These are phyloP conservation scores for Trichoderma orchidacearum DNA, from an alignment of 495 filamentous ascomycete species.

Conservation along the genomic window DNA sequence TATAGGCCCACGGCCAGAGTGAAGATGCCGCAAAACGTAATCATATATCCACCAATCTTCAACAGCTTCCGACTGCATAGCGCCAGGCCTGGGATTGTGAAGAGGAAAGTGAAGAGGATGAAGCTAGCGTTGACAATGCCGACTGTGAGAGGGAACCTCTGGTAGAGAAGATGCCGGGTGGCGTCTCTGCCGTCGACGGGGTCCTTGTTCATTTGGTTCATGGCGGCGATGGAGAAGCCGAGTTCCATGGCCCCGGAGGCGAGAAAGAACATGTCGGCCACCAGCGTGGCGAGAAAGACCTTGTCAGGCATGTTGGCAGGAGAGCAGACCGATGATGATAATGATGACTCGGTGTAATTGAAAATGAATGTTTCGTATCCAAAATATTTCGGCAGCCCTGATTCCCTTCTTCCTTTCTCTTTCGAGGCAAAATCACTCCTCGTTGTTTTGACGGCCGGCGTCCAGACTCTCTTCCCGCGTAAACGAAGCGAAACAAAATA, in stretches of 20 bases:
- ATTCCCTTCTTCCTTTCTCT: slow-evolving; percentile 6
- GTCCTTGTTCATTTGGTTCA: slow-evolving; percentile 32
- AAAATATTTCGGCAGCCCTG: not conserved
- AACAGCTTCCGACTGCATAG: slow-evolving; percentile 40
- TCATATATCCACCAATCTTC: slow-evolving; percentile 44
- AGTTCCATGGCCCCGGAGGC: slow-evolving; percentile 49
- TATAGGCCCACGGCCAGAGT: slow-evolving; percentile 50
- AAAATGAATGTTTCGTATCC: too few relatives aligned
- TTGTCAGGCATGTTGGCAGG: slow-evolving; percentile 39
- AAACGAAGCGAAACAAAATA: not conserved
- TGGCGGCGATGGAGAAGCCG: slow-evolving; percentile 44
- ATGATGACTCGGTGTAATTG: too few relatives aligned
- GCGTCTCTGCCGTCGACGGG: slow-evolving; percentile 38
- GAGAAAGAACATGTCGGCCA: slow-evolving; percentile 46
- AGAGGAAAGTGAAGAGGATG: slow-evolving; percentile 39
- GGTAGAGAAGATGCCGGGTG: slow-evolving; percentile 48
- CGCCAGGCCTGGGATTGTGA: slow-evolving; percentile 47
- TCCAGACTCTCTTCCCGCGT: slow-evolving; percentile 10
- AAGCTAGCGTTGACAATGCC: slow-evolving; percentile 54
- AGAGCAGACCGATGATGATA: too few relatives aligned
- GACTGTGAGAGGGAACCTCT: slow-evolving; percentile 45
- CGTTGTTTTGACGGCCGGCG: slow-evolving; percentile 30
- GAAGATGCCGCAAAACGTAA: slow-evolving; percentile 46
- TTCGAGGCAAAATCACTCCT: slow-evolving; percentile 5
- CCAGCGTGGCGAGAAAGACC: slow-evolving; percentile 41